Evolutionary conservation across 2,329 filamentous ascomycete species (phyloP).

Genomic region (Falciphora oryzae): DNA sequence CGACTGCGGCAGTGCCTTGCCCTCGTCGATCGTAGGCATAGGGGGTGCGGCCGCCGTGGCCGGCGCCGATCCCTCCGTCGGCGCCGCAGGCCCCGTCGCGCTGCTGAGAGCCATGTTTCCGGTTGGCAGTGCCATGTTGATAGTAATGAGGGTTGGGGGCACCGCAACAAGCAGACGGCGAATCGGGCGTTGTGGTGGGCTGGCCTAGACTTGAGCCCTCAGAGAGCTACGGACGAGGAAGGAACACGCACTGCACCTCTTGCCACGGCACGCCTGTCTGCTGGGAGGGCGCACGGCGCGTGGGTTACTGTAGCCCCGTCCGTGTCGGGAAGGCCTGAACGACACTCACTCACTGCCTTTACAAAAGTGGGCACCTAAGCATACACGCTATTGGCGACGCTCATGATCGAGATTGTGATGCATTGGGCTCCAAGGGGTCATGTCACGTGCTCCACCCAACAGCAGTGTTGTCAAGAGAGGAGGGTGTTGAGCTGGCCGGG

Average conservation of each 20-base stretch:
- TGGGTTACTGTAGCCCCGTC: not conserved
- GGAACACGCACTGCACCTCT: not conserved
- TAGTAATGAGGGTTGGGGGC: not conserved
- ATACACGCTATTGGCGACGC: not conserved
- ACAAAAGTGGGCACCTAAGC: not conserved
- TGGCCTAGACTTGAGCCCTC: not conserved
- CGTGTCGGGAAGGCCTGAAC: not conserved
- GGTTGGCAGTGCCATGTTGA: not conserved
- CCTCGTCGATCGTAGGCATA: constrained; percentile 11
- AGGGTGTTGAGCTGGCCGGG: not conserved
- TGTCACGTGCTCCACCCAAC: not conserved
- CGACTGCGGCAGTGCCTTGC: not conserved
- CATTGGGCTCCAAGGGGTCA: not conserved
- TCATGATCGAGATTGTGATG: not conserved
- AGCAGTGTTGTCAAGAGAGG: no score
- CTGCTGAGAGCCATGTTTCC: not conserved
- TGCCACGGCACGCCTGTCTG: no score
- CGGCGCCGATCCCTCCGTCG: no score
- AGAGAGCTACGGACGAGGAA: not conserved
- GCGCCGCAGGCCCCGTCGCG: not conserved
- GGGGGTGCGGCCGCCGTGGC: not conserved
- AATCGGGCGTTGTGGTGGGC: not conserved
- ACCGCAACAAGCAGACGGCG: not conserved
- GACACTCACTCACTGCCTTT: not conserved
- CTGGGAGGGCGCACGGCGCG: no score